These are phyloP conservation scores for Miscanthus lutarioriparius DNA, from an alignment of 176 grass and related monocot species.

Conservation along the genomic window DNA sequence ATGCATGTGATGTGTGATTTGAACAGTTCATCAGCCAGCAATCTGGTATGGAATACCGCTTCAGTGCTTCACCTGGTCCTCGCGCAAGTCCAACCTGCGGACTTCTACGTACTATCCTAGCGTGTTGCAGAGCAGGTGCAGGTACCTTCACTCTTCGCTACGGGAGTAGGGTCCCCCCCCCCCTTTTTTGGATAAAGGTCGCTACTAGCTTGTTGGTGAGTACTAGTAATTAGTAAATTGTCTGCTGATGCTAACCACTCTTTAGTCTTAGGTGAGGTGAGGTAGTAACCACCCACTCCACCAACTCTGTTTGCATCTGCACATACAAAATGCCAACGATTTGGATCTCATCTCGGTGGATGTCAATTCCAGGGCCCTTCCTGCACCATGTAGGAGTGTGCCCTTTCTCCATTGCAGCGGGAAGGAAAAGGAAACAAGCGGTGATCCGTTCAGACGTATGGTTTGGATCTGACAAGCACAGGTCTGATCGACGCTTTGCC, in stretches of 20 bases:
- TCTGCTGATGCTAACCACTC: neutral
- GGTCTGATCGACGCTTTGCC: neutral
- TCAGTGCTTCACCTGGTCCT: no score
- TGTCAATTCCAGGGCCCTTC: neutral
- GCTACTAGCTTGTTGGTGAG: neutral
- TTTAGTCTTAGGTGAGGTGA: neutral
- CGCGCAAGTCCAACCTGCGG: neutral
- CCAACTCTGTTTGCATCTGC: neutral
- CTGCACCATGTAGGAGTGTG: neutral
- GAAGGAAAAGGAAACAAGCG: no score
- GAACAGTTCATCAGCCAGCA: neutral
- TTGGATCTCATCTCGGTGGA: neutral
- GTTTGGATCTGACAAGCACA: neutral
- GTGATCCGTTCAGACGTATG: neutral
- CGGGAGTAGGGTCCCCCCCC: no score
- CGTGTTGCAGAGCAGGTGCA: neutral
- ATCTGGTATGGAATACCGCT: no score
- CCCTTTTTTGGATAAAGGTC: neutral
- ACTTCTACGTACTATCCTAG: neutral
- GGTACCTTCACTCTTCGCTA: neutral
- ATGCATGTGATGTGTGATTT: neutral
- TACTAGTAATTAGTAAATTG: neutral
- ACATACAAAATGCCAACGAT: neutral
- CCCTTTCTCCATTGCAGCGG: no score
- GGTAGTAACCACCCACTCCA: neutral